Evolutionary conservation across 2,329 filamentous ascomycete species (phyloP), one percentile per base, ranked within the genome.

Genomic region (Fusarium circinatum): DNA sequence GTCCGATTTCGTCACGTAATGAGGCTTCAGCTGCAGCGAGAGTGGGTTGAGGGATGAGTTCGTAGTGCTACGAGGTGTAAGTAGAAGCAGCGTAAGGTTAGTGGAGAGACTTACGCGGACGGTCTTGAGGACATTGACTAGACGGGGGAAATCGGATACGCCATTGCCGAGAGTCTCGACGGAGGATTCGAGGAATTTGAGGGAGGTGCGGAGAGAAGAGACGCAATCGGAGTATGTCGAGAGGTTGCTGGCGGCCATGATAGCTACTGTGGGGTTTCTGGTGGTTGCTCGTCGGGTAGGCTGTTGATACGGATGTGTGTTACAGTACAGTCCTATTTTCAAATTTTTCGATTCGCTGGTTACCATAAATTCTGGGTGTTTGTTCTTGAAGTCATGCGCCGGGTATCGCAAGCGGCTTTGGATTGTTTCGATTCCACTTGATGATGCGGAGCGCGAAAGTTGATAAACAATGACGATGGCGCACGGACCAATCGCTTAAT

Each of bases 1-100:
- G 95, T n/a, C 92, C 92, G 76, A 98, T 96, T 80, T 97, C 95
- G 78, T 94, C 93, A 77, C 95, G 92, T 24, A 98, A 90, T 9
- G 94, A 92, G 75, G 93, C 88, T 83, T 98, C 95, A 38, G 95
- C 95, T 71, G 92, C 89, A 70, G 92, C 91, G 49, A 98, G 90
- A 58, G 93, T 93, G 18, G 93, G 90, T 80, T 97, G 94, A 22
- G 95, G 94, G 76, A 98, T 93, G 47, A 98, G 91, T 82, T 98
- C 95, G 83, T 97, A 98, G 84, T 98, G 95, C 92, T 97, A 70
- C 24, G 32, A n/a, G 24, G 8, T 34, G 44, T 63, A 36, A 71
- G 63, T 22, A 42, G 28, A 22, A n/a, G 22, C 34, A 44, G 54
- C 14, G 28, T 18, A 57, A 48, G 10, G 36, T 41, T 8, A 57